These are phyloP conservation scores for Geranium incanum DNA, from an alignment of 441 rosid genomes.

Conservation along the genomic window DNA sequence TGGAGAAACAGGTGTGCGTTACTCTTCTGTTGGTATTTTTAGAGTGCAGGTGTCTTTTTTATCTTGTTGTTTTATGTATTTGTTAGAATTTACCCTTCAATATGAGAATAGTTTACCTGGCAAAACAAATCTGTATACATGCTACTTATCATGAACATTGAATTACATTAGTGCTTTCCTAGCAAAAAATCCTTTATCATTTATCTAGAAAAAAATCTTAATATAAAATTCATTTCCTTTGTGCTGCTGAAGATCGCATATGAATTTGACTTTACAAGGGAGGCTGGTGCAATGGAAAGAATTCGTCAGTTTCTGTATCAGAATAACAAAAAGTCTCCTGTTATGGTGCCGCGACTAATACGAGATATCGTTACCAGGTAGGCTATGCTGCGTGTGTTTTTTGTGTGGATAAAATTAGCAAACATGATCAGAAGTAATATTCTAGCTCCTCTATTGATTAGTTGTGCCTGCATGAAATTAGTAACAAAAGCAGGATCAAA, in stretches of 20 bases:
- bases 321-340: slow-evolving; percentile 77
- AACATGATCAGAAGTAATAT: not conserved
- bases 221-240: slow-evolving; percentile 13
- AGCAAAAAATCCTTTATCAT: not conserved
- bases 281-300: slow-evolving; percentile 80
- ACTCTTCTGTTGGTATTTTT: slow-evolving; percentile 9
- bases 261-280: slow-evolving; percentile 86
- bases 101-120: not conserved
- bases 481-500: not conserved
- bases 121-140: not conserved
- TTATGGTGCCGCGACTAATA: slow-evolving; percentile 60
- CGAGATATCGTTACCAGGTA: slow-evolving; percentile 73
- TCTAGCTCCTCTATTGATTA: not conserved
- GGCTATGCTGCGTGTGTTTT: slow-evolving; percentile 9
- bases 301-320: slow-evolving; percentile 56
- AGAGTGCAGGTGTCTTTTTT: not conserved
- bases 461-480: not conserved
- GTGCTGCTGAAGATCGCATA: slow-evolving; percentile 63
- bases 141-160: not conserved
- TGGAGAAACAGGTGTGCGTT: slow-evolving; percentile 78
- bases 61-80: not conserved
- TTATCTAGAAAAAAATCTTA: not conserved
- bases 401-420: slow-evolving; percentile 7
- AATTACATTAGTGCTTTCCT: not conserved
- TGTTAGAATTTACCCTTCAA: not conserved